Base-by-base conservation (phyloP, 2,329 filamentous ascomycete genomes). In the Aspergillus alliaceus region DNA sequence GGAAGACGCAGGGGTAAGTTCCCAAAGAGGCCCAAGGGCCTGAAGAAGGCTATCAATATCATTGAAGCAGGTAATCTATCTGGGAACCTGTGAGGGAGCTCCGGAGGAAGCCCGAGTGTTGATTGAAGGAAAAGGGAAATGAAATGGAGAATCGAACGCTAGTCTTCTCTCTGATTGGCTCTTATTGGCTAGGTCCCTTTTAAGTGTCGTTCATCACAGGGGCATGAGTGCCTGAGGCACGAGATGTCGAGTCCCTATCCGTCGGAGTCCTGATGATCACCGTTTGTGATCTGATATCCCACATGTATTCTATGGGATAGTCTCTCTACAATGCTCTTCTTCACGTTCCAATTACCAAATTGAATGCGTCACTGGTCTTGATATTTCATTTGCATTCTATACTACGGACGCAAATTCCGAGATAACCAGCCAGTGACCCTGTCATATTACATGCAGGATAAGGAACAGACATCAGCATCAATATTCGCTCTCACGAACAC, bases 221-320 rank as follows among this genome's bases (percentile, higher is more conserved):
- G 44, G n/a, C n/a, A 12, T 18, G 12, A 12, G 20, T 40, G 39
- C 39, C 20, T 42, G 7, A 24, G 35, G 20, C 22, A 42, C 39
- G 39, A 42, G 39, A 1, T 11, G 12, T 34, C 12, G 15, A n/a
- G 12, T 35, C 3, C 14, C 8, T n/a, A 48, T 27, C 44, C 44
- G 44, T 48, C 44, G 44, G 44, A 48, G 44, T 48, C 44, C 44
- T 32, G 44, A 32, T 6, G 44, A 48, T 48, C 44, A 48, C 44
- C 44, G 44, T 48, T 47, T 31, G 14, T 44, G 11, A n/a, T 44
- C 9, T n/a, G 12, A 27, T 44, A 24, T 22, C 22, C 12, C n/a
- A n/a, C n/a, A n/a, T n/a, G n/a, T n/a, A n/a, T n/a, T n/a, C n/a
- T n/a, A n/a, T n/a, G n/a, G n/a, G 34, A 37, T 14, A 14, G 6